These are phyloP conservation scores for Cystobasidium tubakii DNA, from an alignment of 768 basidiomycete genomes.

Conservation along the genomic window DNA sequence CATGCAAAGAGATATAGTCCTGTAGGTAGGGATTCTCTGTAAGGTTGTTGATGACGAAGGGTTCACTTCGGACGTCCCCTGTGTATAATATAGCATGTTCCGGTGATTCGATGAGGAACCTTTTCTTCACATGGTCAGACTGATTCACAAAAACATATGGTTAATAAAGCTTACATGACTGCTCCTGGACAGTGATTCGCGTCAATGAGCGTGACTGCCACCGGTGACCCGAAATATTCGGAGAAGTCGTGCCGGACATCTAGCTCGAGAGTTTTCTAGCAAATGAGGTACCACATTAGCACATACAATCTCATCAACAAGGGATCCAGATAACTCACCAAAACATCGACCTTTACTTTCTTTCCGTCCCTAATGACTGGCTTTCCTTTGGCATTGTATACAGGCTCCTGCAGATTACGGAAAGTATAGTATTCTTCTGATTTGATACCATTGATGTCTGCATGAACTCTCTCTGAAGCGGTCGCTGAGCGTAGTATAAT, in stretches of 20 bases:
- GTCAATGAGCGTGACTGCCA: slow-evolving; percentile 34
- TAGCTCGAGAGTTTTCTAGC: slow-evolving; percentile 15
- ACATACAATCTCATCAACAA: too few species aligned
- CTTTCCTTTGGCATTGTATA: slow-evolving; percentile 16
- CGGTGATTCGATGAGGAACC: slow-evolving; percentile 58
- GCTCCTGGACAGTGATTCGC: slow-evolving; percentile 39
- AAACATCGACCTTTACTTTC: slow-evolving; percentile 1
- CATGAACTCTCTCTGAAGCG: slow-evolving; percentile 25
- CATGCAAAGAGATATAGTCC: slow-evolving; percentile 53
- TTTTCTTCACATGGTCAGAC: slow-evolving; percentile 1
- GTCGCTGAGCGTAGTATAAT: slow-evolving; percentile 28
- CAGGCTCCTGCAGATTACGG: slow-evolving; percentile 17
- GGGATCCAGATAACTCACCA: too few species aligned
- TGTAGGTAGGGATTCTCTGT: slow-evolving; percentile 65
- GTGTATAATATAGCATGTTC: slow-evolving; percentile 78
- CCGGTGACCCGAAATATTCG: slow-evolving; percentile 21
- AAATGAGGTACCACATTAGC: too few species aligned
- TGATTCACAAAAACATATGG: neutral
- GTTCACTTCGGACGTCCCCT: slow-evolving; percentile 85
- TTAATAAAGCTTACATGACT: slow-evolving; percentile 22
- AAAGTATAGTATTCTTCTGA: slow-evolving; percentile 33
- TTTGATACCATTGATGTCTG: slow-evolving; percentile 28
- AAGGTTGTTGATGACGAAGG: slow-evolving; percentile 66
- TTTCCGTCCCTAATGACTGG: slow-evolving; percentile 12
- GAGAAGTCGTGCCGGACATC: slow-evolving; percentile 31